Evolutionary conservation across 257 asterid species (phyloP).

Genomic region (Solanum verrucosum): DNA sequence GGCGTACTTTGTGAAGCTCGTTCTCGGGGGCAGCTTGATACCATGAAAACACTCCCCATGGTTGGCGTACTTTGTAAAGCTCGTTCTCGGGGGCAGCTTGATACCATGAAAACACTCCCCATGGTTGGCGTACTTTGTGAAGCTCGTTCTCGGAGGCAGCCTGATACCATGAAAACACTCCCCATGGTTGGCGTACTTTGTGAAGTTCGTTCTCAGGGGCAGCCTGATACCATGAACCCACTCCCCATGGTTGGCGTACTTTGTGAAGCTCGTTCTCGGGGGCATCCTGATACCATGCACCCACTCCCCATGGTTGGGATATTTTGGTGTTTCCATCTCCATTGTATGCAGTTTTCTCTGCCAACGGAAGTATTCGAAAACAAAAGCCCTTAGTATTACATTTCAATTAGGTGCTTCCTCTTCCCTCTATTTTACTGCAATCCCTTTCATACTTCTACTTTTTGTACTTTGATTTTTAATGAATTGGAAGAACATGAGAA

Average conservation of each 20-base stretch:
- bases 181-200: background rate
- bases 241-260: background rate
- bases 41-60: accelerated
- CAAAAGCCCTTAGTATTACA: background rate
- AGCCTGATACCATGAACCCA: background rate
- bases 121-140: background rate
- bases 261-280: background rate
- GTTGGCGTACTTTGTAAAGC: background rate
- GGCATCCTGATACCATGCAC: too few relatives aligned
- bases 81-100: background rate
- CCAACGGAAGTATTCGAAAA: background rate
- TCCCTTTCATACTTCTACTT: too few relatives aligned
- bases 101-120: background rate
- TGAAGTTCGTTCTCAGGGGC: background rate
- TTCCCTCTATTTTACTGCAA: too few relatives aligned
- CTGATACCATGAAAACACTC: background rate
- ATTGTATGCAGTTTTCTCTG: background rate
- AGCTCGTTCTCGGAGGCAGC: background rate
- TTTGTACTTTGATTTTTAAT: too few relatives aligned
- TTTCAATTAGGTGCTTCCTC: too few relatives aligned
- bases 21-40: background rate
- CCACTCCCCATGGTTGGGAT: accelerated
- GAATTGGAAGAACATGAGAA: too few relatives aligned
- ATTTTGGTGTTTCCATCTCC: background rate
- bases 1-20: background rate